phyloP scores from a whole-genome alignment of 805 yeast genomes.

The Yarrowia sp. region DNA sequence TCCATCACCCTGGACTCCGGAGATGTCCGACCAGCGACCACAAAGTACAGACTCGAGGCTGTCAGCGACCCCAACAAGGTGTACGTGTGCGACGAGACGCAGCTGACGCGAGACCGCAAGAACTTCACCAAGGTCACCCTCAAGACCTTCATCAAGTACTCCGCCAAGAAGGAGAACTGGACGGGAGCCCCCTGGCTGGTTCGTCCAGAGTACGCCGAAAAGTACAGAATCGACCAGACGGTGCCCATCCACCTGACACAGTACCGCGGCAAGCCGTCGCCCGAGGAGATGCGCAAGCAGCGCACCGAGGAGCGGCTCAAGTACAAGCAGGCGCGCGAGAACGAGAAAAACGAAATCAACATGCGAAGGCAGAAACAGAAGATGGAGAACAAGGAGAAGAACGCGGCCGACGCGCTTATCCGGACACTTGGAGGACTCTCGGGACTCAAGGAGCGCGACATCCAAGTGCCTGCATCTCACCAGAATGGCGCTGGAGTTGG shows the following conservation, averaged over 20 bases:
- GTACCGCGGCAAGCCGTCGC: slow-evolving; percentile 26
- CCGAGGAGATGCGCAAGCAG: slow-evolving; percentile 25
- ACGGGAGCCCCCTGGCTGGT: slow-evolving; percentile 97
- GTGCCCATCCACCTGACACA: slow-evolving; percentile 35
- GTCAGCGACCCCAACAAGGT: slow-evolving; percentile 49
- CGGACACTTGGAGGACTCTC: not conserved
- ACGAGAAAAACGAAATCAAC: not conserved
- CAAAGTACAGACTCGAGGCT: slow-evolving; percentile 70
- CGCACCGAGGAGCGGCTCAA: slow-evolving; percentile 26
- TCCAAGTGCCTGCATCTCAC: not conserved
- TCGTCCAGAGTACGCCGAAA: slow-evolving; percentile 67
- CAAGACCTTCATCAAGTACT: slow-evolving; percentile 80
- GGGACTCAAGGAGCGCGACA: slow-evolving; percentile 1
- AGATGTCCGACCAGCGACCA: slow-evolving; percentile 50
- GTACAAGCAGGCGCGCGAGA: slow-evolving; percentile 21
- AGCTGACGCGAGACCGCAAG: slow-evolving; percentile 78
- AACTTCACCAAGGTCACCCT: slow-evolving; percentile 87
- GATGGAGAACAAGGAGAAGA: slow-evolving; percentile 18
- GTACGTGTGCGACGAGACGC: slow-evolving; percentile 66
- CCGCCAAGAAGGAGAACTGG: slow-evolving; percentile 73
- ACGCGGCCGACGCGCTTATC: slow-evolving; percentile 14
- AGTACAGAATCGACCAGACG: slow-evolving; percentile 53
- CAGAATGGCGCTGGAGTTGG: not conserved
- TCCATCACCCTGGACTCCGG: slow-evolving; percentile 39
- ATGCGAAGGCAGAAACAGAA: slow-evolving; percentile 1